Base-by-base conservation (phyloP, 1,284 basidiomycete genomes). In the Kwoniella shivajii region DNA sequence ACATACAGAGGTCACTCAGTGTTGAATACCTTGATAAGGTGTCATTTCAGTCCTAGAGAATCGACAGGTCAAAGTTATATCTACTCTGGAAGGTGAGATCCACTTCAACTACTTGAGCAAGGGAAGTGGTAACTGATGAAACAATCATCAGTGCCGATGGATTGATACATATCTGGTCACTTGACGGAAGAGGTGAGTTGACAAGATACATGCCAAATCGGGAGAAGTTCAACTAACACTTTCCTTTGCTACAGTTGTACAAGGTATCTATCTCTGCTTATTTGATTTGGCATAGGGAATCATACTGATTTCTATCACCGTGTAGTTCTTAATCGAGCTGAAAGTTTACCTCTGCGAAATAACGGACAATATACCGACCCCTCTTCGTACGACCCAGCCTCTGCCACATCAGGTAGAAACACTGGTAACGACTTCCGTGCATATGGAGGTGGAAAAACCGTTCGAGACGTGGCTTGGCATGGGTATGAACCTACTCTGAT, bases 1-100 rank as follows among this genome's bases (percentile, higher is more conserved):
- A 90, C 91, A 1, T 99, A 89, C 72, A 84, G 90, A 41, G 96
- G 95, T 1, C 96, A 99, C 74, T 82, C 85, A 7, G 92, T 99
- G n/a, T 79, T 96, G 50, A 84, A 88, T 37, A 99, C 95, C 0
- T 84, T 99, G 49, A 98, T 99, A 65, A 84, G 95, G 45, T 97
- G 93, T 74, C 90, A 97, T 78, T 99, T 98, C 76, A 92, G 90
- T 61, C 95, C 95, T 13, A 81, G 82, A 2, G 89, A 92, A 72
- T 93, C 92, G 2, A 99, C 96, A 6, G 92, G 93, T 5, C 84
- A 87, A 56, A 88, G 88, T 65, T 99, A 99, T 77, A 85, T 99
- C 56, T 98, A 97, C 75, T 93, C 90, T 16, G 95, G 95, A 26
- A 67, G 69, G 59, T 64, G 53, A 34, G 59, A 61, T 11, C 2